phyloP scores from a whole-genome alignment of 2,329 filamentous ascomycete species.

The Westerdykella aurantiaca region DNA sequence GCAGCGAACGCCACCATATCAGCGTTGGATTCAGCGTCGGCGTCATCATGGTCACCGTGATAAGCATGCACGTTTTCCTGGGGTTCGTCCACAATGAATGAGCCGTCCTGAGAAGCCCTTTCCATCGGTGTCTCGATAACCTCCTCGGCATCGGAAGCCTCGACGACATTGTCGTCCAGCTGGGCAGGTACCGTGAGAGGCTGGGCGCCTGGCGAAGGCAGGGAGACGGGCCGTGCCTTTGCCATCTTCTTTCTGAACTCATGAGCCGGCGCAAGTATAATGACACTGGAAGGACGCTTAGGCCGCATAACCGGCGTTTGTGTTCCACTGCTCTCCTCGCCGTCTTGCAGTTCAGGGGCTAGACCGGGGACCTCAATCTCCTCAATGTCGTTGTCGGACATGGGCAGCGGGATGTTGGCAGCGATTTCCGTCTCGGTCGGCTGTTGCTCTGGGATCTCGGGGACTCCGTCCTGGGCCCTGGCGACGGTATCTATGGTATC shows the following conservation, averaged over 20 bases:
- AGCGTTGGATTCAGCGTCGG: conserved; percentile 15
- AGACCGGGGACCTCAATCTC: conserved; percentile 77
- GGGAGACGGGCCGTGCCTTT: conserved; percentile 25
- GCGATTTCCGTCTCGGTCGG: conserved; percentile 45
- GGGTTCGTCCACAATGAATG: conserved; percentile 18
- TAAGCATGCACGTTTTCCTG: conserved; percentile 10
- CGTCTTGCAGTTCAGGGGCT: conserved; percentile 58
- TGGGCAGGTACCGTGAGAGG: conserved; percentile 16
- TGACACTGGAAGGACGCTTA: conserved; percentile 26
- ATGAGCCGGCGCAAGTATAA: conserved; percentile 22
- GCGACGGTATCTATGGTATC: conserved; percentile 22
- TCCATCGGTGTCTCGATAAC: conserved; percentile 5
- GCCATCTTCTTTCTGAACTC: conserved; percentile 13
- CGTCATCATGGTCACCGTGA: conserved; percentile 2
- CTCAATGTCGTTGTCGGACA: conserved; percentile 61
- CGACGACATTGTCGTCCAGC: conserved; percentile 2
- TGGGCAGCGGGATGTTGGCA: conserved; percentile 62
- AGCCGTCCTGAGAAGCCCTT: conserved; percentile 14
- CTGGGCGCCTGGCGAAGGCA: conserved; percentile 21
- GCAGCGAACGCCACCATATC: conserved; percentile 30
- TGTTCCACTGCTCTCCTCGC: conserved; percentile 21
- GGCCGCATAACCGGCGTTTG: conserved; percentile 22
- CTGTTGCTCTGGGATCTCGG: conserved; percentile 38
- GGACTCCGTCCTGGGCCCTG: conserved; percentile 13
- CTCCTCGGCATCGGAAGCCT: background rate